These are phyloP conservation scores for Xanthoparmelia taractica DNA, from an alignment of 495 filamentous ascomycete genomes.

Conservation along the genomic window DNA sequence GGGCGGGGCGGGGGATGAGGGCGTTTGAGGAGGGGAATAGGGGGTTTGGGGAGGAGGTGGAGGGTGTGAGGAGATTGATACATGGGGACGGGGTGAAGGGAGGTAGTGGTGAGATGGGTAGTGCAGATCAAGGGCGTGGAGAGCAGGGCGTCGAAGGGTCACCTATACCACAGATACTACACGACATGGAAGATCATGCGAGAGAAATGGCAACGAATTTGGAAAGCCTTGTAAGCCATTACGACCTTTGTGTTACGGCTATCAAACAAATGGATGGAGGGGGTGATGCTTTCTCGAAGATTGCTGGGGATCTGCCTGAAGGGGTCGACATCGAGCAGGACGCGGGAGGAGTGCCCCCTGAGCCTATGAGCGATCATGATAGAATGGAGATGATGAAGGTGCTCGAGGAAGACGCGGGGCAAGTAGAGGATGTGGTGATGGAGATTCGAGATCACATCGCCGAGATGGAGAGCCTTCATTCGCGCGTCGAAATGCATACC, in stretches of 20 bases:
- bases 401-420: slow-evolving; percentile 69
- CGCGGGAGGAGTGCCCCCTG: slow-evolving; percentile 50
- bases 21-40: slow-evolving; percentile 42
- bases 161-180: slow-evolving; percentile 59
- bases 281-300: slow-evolving; percentile 58
- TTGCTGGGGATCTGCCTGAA: slow-evolving; percentile 52
- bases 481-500: slow-evolving; percentile 49
- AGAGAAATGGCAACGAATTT: slow-evolving; percentile 76
- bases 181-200: slow-evolving; percentile 66
- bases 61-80: slow-evolving; percentile 43
- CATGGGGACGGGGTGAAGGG: neutral
- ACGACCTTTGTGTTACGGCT: slow-evolving; percentile 88
- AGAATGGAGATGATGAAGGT: slow-evolving; percentile 76
- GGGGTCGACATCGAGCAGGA: slow-evolving; percentile 52
- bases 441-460: slow-evolving; percentile 71
- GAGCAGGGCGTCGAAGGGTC: slow-evolving; percentile 38
- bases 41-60: slow-evolving; percentile 51
- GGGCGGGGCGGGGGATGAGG: slow-evolving; percentile 47
- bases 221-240: slow-evolving; percentile 79
- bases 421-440: slow-evolving; percentile 82
- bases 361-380: slow-evolving; percentile 67
- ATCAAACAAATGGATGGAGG: slow-evolving; percentile 90
- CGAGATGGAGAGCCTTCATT: slow-evolving; percentile 59
- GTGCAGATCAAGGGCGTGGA: slow-evolving; percentile 21
- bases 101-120: neutral